These are phyloP conservation scores for Hymenoscyphus infarciens DNA, from an alignment of 2,329 filamentous ascomycete species.

Conservation along the genomic window DNA sequence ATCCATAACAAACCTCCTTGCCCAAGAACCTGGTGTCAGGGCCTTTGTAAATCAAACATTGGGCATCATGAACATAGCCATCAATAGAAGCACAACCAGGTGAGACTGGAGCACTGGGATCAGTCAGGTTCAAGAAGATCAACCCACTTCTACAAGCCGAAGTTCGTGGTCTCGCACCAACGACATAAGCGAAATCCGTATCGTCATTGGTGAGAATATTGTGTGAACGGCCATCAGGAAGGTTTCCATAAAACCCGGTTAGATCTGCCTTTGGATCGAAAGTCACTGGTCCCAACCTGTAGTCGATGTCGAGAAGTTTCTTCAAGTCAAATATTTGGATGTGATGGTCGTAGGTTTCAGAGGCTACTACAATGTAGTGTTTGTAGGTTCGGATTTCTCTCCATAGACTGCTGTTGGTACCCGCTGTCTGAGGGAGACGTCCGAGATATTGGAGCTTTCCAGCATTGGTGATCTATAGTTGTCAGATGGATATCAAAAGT, in stretches of 20 bases:
- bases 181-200: background rate
- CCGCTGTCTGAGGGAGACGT: constrained; percentile 4
- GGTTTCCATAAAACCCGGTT: background rate
- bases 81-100: background rate
- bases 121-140: background rate
- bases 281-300: background rate
- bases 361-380: background rate
- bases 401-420: background rate
- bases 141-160: background rate
- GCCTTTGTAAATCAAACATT: constrained; percentile 4
- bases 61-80: constrained; percentile 6
- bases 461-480: background rate
- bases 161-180: constrained; percentile 3
- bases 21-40: background rate
- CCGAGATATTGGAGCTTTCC: constrained; percentile 4
- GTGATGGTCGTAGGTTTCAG: background rate
- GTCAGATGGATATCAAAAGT: background rate
- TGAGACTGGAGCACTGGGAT: background rate
- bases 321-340: constrained; percentile 5
- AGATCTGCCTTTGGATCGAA: background rate
- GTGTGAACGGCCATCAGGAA: background rate
- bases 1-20: constrained; percentile 1
- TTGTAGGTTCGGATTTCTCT: constrained; percentile 2
- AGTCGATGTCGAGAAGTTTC: background rate
- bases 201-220: constrained; percentile 5